These are phyloP conservation scores for Fusarium liriodendri DNA, from an alignment of 2,329 filamentous ascomycete genomes.

Conservation along the genomic window DNA sequence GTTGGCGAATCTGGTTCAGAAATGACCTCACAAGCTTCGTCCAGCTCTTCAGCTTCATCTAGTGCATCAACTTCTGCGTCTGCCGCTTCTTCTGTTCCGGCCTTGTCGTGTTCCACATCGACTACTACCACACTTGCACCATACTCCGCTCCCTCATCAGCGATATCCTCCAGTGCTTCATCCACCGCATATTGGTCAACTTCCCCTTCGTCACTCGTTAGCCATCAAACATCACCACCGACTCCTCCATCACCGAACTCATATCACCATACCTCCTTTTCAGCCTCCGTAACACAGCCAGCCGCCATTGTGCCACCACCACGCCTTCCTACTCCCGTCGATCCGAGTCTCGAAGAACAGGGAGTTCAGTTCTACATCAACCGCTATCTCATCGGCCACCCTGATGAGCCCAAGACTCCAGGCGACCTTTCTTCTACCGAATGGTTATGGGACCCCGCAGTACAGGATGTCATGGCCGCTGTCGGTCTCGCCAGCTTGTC, in stretches of 20 bases:
- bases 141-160: constrained; percentile 13
- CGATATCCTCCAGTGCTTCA: constrained; percentile 32
- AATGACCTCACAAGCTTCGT: constrained; percentile 36
- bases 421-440: constrained; percentile 51
- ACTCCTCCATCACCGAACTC: constrained; percentile 33
- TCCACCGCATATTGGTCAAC: constrained; percentile 32
- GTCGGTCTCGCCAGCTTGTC: constrained; percentile 69
- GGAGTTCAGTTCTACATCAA: constrained; percentile 64
- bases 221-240: constrained; percentile 27
- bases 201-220: constrained; percentile 27
- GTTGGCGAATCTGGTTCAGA: constrained; percentile 41
- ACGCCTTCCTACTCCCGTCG: constrained; percentile 47
- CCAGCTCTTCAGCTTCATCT: constrained; percentile 37
- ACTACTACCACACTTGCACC: constrained; percentile 26
- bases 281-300: neutral
- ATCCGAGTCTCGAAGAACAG: constrained; percentile 57
- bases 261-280: constrained; percentile 5
- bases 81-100: constrained; percentile 17
- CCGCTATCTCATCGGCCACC: constrained; percentile 62
- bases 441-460: constrained; percentile 53
- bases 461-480: constrained; percentile 64
- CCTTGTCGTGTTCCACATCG: constrained; percentile 22
- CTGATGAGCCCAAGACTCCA: constrained; percentile 58
- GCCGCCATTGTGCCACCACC: constrained; percentile 7
- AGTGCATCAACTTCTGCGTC: constrained; percentile 32